These are phyloP conservation scores for Aspergillus sergii DNA, from an alignment of 2,329 filamentous ascomycete genomes.

Conservation along the genomic window DNA sequence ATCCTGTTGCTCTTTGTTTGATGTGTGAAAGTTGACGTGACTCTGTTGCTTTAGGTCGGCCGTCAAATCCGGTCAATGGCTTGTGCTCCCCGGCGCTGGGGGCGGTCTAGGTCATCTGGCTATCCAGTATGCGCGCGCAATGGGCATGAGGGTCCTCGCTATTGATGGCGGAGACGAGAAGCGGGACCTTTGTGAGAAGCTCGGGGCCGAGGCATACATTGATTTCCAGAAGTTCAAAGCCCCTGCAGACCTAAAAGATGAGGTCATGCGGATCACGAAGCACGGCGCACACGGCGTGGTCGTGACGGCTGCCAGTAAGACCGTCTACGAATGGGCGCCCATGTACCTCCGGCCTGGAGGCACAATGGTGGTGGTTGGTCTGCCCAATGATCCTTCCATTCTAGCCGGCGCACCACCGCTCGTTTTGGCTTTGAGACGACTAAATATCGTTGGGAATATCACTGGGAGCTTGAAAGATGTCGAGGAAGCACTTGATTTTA, in stretches of 20 bases:
- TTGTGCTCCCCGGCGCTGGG: slow-evolving; percentile 34
- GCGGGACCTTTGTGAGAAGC: slow-evolving; percentile 62
- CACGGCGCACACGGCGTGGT: slow-evolving; percentile 88
- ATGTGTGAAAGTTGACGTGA: not conserved
- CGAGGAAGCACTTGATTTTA: slow-evolving; percentile 89
- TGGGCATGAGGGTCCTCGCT: slow-evolving; percentile 79
- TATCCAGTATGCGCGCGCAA: slow-evolving; percentile 85
- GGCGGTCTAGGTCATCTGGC: slow-evolving; percentile 75
- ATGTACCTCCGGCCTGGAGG: slow-evolving; percentile 82
- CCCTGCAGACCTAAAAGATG: slow-evolving; percentile 62
- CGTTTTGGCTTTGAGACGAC: slow-evolving; percentile 83
- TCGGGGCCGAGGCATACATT: slow-evolving; percentile 73
- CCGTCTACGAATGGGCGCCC: slow-evolving; percentile 91
- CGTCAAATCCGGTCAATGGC: slow-evolving; percentile 34
- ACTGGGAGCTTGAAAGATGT: slow-evolving; percentile 89
- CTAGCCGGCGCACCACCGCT: slow-evolving; percentile 74
- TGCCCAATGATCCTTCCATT: slow-evolving; percentile 77
- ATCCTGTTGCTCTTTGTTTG: not conserved
- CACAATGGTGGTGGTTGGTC: slow-evolving; percentile 81
- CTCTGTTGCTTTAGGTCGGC: slow-evolving; percentile 26
- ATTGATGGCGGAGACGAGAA: slow-evolving; percentile 86
- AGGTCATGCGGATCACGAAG: slow-evolving; percentile 77
- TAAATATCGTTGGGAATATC: slow-evolving; percentile 87
- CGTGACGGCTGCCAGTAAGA: slow-evolving; percentile 81
- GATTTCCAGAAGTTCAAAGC: slow-evolving; percentile 77